phyloP scores from a whole-genome alignment of 345 rosid genomes.

The Populus tremula region DNA sequence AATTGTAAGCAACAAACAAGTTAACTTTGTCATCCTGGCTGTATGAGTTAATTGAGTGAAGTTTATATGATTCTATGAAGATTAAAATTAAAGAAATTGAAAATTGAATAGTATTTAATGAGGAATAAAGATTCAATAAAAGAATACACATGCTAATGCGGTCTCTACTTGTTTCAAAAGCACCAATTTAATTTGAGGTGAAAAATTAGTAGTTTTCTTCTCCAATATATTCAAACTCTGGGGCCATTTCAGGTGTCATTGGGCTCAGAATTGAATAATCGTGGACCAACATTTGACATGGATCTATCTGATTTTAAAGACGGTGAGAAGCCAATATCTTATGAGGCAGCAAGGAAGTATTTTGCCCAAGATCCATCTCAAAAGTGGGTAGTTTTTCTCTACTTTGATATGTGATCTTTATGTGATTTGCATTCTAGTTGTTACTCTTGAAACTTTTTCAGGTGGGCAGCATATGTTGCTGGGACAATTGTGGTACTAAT shows the following conservation, averaged over 20 bases:
- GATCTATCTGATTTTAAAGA: slow-evolving; percentile 93
- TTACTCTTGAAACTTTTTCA: slow-evolving; percentile 31
- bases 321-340: slow-evolving; percentile 73
- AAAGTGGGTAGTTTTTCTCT: slow-evolving; percentile 49
- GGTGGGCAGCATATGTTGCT: slow-evolving; percentile 99
- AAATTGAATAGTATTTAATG: too few relatives aligned
- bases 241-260: slow-evolving; percentile 65
- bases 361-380: slow-evolving; percentile 94
- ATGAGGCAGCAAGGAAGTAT: slow-evolving; percentile 73
- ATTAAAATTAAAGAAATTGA: too few relatives aligned
- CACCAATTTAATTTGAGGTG: neutral
- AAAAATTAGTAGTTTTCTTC: neutral
- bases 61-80: too few relatives aligned
- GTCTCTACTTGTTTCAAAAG: too few relatives aligned
- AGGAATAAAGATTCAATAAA: too few relatives aligned
- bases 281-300: slow-evolving; percentile 99
- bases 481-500: slow-evolving; percentile 93
- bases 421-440: neutral
- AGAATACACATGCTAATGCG: too few relatives aligned
- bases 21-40: too few relatives aligned
- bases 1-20: slow-evolving; percentile 49
- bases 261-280: slow-evolving; percentile 96
- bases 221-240: too few relatives aligned
- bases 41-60: too few relatives aligned
- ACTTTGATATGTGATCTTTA: slow-evolving; percentile 2